Base-by-base conservation (phyloP, 1,139 yeast species). In the Sugiyamaella grinbergsii region DNA sequence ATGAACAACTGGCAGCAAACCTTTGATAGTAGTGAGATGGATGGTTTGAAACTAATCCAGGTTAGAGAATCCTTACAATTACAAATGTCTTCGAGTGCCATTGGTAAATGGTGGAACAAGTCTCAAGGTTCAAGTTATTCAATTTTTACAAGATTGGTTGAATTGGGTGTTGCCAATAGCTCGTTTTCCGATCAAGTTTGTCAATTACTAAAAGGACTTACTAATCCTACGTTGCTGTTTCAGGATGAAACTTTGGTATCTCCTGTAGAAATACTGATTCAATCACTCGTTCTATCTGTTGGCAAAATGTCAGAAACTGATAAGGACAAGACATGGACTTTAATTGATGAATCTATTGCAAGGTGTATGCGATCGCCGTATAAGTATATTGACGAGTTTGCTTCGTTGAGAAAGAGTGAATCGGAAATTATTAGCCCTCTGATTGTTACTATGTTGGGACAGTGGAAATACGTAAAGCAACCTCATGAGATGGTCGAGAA, bases 281-380 rank as follows among this genome's bases (percentile, higher is more conserved):
- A 59, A 47, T 61, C 70, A 5, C 51, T 62, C 8, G 46, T 40
- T 29, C 33, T 50, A 11, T 29, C 51, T 18, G 48, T 47, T 5
- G 46, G 49, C 10, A 40, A 50, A 31, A 32, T 50, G 22, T 39
- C 50, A 13, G 33, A 38, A 19, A 47, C 38, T 10, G 61, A 57
- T 22, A 56, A 54, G 29, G 56, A 42, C 4, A 58, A 59, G 39
- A 60, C 82, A 11, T 85, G 89, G 84, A 71, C 71, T 13, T 66
- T 88, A 34, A 58, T 91, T 13, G 95, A 90, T 63, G 94, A 90
- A 64, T 73, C 86, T 0, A 75, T 88, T 23, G 73, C 89, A 1
- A 76, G 96, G 58, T 75, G 83, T 54, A 75, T 85, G 49, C 77
- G 81, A 54, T 71, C 88, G 1, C 97, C 97, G 0, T 93, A 85